Evolutionary conservation across 1,284 basidiomycete species (phyloP).

Genomic region (Stygiomarasmius scandens): DNA sequence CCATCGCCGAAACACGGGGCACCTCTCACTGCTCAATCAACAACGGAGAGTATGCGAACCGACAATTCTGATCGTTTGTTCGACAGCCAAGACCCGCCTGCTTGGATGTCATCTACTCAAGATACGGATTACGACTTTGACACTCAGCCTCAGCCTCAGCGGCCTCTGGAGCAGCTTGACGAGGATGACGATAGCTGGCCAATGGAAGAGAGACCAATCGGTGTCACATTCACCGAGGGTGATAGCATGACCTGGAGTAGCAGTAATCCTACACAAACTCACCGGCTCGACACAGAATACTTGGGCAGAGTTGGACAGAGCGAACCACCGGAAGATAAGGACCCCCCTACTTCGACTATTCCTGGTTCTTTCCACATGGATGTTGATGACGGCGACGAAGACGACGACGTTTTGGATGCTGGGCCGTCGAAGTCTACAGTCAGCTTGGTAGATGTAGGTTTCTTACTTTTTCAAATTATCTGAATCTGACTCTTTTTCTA

Average conservation of each 20-base stretch:
- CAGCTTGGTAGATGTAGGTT: conserved; percentile 48
- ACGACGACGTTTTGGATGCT: conserved; percentile 35
- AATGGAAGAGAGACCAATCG: conserved; percentile 68
- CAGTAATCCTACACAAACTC: conserved; percentile 55
- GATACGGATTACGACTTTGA: conserved; percentile 53
- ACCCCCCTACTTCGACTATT: conserved; percentile 10
- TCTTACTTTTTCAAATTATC: background rate
- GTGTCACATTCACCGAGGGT: conserved; percentile 41
- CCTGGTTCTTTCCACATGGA: conserved; percentile 31
- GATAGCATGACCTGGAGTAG: conserved; percentile 74
- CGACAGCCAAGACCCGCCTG: conserved; percentile 45
- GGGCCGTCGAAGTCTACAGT: conserved; percentile 41
- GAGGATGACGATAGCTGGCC: conserved; percentile 73
- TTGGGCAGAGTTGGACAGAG: background rate
- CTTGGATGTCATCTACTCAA: conserved; percentile 63
- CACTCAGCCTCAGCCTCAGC: conserved; percentile 33
- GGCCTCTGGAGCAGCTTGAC: conserved; percentile 37
- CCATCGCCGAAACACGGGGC: conserved; percentile 27
- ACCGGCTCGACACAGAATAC: conserved; percentile 21
- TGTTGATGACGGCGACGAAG: conserved; percentile 31
- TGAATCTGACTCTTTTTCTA: background rate
- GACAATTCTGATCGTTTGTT: conserved; percentile 50
- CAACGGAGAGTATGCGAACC: conserved; percentile 44
- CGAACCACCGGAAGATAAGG: conserved; percentile 16
- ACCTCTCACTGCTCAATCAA: conserved; percentile 53